Base-by-base conservation (phyloP, 148 eudicot species). In the Cornus suecica region DNA sequence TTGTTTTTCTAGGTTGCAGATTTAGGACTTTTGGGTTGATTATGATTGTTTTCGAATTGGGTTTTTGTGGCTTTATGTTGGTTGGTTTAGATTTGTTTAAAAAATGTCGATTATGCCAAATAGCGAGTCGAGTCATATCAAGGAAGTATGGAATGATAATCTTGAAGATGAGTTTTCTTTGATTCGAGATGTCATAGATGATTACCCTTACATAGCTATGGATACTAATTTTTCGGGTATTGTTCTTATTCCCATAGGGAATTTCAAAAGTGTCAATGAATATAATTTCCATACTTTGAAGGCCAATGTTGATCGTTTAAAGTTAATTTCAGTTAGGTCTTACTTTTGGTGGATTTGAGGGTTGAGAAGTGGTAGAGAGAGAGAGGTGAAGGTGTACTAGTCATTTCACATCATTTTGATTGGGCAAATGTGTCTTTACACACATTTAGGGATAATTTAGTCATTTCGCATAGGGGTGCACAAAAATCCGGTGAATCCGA, bases 281-380 rank as follows among this genome's bases (percentile, higher is more conserved):
- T 30, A 20, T 42, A 25, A 74, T 65, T 64, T 18, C 3, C 14
- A 26, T 18, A 25, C 18, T 15, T 28, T 74, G 54, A 74, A 74
- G 69, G 79, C 74, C 61, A 77, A 77, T 29, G 79, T 77, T 0
- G 74, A 77, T 37, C 37, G 62, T 24, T 45, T 77, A 28, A 77
- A 77, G 68, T 62, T 77, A 26, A 77, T 77, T n/a, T 70, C 79
- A 77, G 30, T 70, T 77, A 23, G 79, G 79, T 34, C 79, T 77
- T 2, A 77, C 79, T 22, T 77, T 77, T 60, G n/a, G n/a, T n/a
- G n/a, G n/a, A n/a, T n/a, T n/a, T n/a, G n/a, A n/a, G n/a, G n/a
- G n/a, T n/a, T n/a, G n/a, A n/a, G n/a, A n/a, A n/a, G n/a, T n/a
- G n/a, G n/a, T n/a, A n/a, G n/a, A n/a, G n/a, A n/a, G n/a, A n/a